phyloP scores from a whole-genome alignment of 768 basidiomycete genomes.

The Tulasnella calospora region DNA sequence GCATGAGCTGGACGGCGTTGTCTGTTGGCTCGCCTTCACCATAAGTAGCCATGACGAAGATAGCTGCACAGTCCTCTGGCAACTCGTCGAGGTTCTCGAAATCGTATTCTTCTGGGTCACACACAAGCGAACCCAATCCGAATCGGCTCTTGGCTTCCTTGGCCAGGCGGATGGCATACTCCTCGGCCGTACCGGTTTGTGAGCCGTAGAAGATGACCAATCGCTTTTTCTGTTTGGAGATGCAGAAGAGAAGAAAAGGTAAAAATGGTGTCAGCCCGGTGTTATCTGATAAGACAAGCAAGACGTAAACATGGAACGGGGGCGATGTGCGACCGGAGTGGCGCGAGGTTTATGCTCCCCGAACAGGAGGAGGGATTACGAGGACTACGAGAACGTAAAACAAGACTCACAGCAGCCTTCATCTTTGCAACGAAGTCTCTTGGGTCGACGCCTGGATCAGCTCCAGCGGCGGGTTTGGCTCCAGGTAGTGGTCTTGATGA shows the following conservation, averaged over 20 bases:
- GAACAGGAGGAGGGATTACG: not conserved
- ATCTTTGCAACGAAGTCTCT: slow-evolving; percentile 92
- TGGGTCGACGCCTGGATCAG: slow-evolving; percentile 78
- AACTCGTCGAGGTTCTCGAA: slow-evolving; percentile 92
- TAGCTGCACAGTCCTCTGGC: slow-evolving; percentile 78
- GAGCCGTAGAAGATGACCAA: slow-evolving; percentile 97
- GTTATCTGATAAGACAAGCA: not conserved
- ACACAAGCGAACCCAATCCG: slow-evolving; percentile 90
- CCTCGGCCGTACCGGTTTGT: slow-evolving; percentile 97
- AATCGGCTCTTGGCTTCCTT: slow-evolving; percentile 98
- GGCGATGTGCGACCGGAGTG: not conserved
- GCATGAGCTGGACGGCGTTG: slow-evolving; percentile 91
- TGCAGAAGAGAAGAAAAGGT: slow-evolving; percentile 2
- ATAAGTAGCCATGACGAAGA: slow-evolving; percentile 98
- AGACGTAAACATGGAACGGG: not conserved
- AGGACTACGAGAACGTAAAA: not conserved
- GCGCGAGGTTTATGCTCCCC: not conserved
- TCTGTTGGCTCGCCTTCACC: slow-evolving; percentile 99
- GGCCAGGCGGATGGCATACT: slow-evolving; percentile 94
- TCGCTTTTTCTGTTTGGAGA: slow-evolving; percentile 74
- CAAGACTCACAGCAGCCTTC: slow-evolving; percentile 74
- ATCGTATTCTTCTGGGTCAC: slow-evolving; percentile 98
- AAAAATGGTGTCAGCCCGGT: not conserved
- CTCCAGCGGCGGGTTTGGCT: slow-evolving; percentile 26
- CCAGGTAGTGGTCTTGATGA: slow-evolving; percentile 11